Percentiles rank a stretch among this genome's conserved stretches.
Evolutionary conservation across 2,329 filamentous ascomycete genomes (phyloP).

Genomic region (Cladosporium sp.): DNA sequence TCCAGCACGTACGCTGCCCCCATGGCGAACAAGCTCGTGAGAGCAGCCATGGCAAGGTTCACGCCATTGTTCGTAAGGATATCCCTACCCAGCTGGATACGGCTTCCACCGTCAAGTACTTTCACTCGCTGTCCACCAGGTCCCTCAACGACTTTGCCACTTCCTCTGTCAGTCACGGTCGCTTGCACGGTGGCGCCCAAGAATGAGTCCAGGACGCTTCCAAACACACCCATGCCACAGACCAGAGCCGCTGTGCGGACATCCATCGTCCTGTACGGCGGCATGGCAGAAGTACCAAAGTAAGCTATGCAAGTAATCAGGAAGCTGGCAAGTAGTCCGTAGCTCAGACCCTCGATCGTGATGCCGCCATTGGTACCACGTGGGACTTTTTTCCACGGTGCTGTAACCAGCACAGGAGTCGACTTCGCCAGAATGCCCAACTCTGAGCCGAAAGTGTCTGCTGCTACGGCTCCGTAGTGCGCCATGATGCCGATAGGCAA

Average conservation of each 20-base stretch:
- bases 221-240: slow-evolving; percentile 71
- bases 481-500: slow-evolving; percentile 52
- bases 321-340: slow-evolving; percentile 42
- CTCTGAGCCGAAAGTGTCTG: slow-evolving; percentile 94
- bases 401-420: slow-evolving; percentile 82
- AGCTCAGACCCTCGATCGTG: slow-evolving; percentile 66
- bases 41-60: slow-evolving; percentile 85
- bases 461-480: slow-evolving; percentile 81
- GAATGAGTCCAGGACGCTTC: slow-evolving; percentile 83
- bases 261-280: slow-evolving; percentile 25
- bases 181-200: slow-evolving; percentile 83
- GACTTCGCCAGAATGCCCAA: slow-evolving; percentile 82
- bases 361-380: slow-evolving; percentile 93
- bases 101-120: slow-evolving; percentile 33
- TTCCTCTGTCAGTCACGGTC: slow-evolving; percentile 79
- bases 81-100: slow-evolving; percentile 65
- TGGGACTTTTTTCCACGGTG: slow-evolving; percentile 75
- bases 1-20: slow-evolving; percentile 43
- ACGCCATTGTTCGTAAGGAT: slow-evolving; percentile 93
- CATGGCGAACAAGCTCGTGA: slow-evolving; percentile 80
- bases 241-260: slow-evolving; percentile 41
- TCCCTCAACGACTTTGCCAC: slow-evolving; percentile 86
- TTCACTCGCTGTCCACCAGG: slow-evolving; percentile 55
- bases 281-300: slow-evolving; percentile 36
- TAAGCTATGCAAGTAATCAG: slow-evolving; percentile 67